Base-by-base conservation (phyloP, 805 yeast species). In the Pichia heedii region DNA sequence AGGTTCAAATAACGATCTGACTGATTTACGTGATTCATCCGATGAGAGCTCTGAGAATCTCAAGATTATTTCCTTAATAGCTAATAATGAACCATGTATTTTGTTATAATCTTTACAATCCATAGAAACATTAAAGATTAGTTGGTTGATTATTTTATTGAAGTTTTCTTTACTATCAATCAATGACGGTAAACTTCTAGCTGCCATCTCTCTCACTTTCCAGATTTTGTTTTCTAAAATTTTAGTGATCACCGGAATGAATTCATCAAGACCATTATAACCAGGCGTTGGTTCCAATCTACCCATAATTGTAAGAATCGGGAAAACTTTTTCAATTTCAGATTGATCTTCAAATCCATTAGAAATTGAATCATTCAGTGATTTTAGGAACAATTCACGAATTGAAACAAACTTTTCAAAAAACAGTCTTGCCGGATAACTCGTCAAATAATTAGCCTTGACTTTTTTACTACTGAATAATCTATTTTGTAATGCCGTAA, bases 171-270 rank as follows among this genome's bases (percentile, higher is more conserved):
- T 65, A 1, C 54, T 51, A 9, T 63, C 47, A 13, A 74, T 57
- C 39, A 81, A 59, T 0, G 80, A 63, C 0, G 81, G 74, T 2
- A 85, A 54, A 5, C 87, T 75, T 54, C 79, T 70, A 0, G 96
- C 85, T 0, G 95, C 84, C 76, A 85, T 75, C 55, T 89, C 96
- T 49, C 98, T 72, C 9, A 93, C 72, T 53, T 87, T 87, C 96
- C 96, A 90, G 43, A 71, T 66, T 36, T 61, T 61, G 46, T 77
- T 74, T 0, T 66, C 65, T 26, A 89, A 62, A 48, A 81, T 71
- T 18, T 54, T 41, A 22, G 66, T 51, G 15, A 85, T 62, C 19
- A 73, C 58, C 0, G 71, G 70, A 39, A 67, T 62, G 53, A 87
- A 82, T 6, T 67, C 76, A 8, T 61, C 62, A 39, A 83, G 56